A percentile compares a stretch with the other conserved stretches of the same genome.
Conservation (phyloP, 257 asterid species). For the Haberlea rhodopensis region DNA sequence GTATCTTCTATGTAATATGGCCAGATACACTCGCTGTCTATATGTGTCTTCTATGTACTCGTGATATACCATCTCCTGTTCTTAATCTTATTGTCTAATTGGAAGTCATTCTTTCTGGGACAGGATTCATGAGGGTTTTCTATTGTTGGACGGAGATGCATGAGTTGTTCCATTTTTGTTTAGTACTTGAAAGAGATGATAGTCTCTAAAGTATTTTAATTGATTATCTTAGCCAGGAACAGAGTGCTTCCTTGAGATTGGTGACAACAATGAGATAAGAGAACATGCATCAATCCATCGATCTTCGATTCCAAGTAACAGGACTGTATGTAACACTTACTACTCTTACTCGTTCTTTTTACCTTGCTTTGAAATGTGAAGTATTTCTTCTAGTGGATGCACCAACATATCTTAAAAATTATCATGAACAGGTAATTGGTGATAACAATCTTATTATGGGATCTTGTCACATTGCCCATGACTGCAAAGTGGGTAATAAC, state of each 20-base stretch:
- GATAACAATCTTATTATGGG: conserved; percentile 91
- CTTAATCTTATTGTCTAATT: too few relatives aligned
- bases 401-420: conserved; percentile 13
- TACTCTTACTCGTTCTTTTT: conserved; percentile 14
- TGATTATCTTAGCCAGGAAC: conserved; percentile 62
- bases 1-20: background rate
- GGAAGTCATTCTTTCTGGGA: too few relatives aligned
- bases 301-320: conserved; percentile 72
- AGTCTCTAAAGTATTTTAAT: conserved; percentile 23
- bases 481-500: conserved; percentile 79
- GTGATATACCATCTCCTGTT: too few relatives aligned
- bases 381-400: background rate
- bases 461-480: conserved; percentile 95
- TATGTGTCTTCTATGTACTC: background rate
- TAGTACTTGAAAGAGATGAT: conserved; percentile 13
- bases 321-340: conserved; percentile 52
- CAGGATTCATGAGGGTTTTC: too few relatives aligned
- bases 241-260: conserved; percentile 89
- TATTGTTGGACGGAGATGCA: too few relatives aligned
- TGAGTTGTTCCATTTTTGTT: conserved; percentile 10
- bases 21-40: background rate
- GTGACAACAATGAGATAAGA: conserved; percentile 86
- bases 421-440: conserved; percentile 70
- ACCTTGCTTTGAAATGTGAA: conserved; percentile 2
- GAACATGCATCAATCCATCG: conserved; percentile 85